Conservation (phyloP, 495 filamentous ascomycete species). For the Ramalina intermedia region DNA sequence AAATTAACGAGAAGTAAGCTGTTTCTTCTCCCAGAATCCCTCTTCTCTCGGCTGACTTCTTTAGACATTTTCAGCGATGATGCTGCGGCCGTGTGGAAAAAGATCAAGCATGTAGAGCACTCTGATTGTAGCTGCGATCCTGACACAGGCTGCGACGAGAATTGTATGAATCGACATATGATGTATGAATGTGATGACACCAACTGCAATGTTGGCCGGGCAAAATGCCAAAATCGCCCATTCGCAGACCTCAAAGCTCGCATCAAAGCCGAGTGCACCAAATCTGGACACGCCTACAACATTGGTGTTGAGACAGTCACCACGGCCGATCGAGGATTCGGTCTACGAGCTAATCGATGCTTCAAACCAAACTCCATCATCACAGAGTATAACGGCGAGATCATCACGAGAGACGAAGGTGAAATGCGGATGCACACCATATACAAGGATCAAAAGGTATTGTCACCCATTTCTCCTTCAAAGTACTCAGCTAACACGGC, state of each 20-base stretch:
- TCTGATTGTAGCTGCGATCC: constrained; percentile 68
- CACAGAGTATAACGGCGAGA: constrained; percentile 94
- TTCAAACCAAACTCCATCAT: constrained; percentile 90
- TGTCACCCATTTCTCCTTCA: not conserved
- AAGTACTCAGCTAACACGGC: not conserved
- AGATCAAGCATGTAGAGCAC: constrained; percentile 54
- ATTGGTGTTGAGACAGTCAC: constrained; percentile 91
- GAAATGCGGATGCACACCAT: constrained; percentile 81
- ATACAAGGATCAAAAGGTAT: constrained; percentile 80
- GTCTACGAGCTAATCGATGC: constrained; percentile 75
- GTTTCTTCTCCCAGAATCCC: not conserved
- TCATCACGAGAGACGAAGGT: constrained; percentile 86
- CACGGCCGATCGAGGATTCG: constrained; percentile 76
- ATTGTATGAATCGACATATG: constrained; percentile 91
- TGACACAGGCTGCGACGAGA: constrained; percentile 70
- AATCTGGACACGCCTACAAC: constrained; percentile 67
- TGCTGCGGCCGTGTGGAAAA: constrained; percentile 72
- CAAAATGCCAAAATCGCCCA: constrained; percentile 67
- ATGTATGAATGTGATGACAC: constrained; percentile 87
- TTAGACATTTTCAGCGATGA: constrained; percentile 87
- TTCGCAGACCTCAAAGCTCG: constrained; percentile 69
- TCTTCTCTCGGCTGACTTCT: constrained; percentile 10
- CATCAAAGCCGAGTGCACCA: constrained; percentile 61
- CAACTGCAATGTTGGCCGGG: constrained; percentile 64
- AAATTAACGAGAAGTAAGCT: constrained; percentile 76